Evolutionary conservation across 306 rosid species (phyloP).

Genomic region (Crotalaria pallida): DNA sequence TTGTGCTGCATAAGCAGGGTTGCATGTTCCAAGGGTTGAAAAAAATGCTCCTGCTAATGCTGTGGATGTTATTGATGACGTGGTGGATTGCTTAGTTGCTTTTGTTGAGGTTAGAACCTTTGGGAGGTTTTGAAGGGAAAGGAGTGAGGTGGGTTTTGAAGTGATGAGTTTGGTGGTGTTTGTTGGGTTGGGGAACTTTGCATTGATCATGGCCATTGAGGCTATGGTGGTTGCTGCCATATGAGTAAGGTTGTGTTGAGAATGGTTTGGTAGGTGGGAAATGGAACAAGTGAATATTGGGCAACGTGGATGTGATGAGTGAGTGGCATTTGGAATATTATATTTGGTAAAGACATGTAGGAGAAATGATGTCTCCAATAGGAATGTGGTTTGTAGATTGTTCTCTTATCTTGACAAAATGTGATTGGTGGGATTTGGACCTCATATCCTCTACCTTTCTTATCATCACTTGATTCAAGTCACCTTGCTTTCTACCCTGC

Average conservation of each 20-base stretch:
- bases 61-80: conserved; percentile 36
- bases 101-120: conserved; percentile 34
- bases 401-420: conserved; percentile 50
- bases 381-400: conserved; percentile 44
- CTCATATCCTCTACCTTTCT: conserved; percentile 44
- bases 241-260: background rate
- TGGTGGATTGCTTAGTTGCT: background rate
- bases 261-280: background rate
- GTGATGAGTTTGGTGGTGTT: conserved; percentile 31
- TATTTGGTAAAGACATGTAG: conserved; percentile 24
- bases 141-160: conserved; percentile 45
- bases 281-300: background rate
- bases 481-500: background rate
- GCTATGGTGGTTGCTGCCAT: conserved; percentile 88
- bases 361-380: conserved; percentile 49
- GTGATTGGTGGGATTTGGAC: conserved; percentile 28
- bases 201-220: conserved; percentile 62
- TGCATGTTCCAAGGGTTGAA: conserved; percentile 45
- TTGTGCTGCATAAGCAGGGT: conserved; percentile 71
- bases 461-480: too few relatives aligned
- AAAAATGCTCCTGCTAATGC: conserved; percentile 84
- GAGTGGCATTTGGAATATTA: conserved; percentile 19
- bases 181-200: conserved; percentile 46
- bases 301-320: background rate
- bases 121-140: conserved; percentile 54